Base-by-base conservation (phyloP, 345 rosid genomes). In the Lumnitzera littorea region DNA sequence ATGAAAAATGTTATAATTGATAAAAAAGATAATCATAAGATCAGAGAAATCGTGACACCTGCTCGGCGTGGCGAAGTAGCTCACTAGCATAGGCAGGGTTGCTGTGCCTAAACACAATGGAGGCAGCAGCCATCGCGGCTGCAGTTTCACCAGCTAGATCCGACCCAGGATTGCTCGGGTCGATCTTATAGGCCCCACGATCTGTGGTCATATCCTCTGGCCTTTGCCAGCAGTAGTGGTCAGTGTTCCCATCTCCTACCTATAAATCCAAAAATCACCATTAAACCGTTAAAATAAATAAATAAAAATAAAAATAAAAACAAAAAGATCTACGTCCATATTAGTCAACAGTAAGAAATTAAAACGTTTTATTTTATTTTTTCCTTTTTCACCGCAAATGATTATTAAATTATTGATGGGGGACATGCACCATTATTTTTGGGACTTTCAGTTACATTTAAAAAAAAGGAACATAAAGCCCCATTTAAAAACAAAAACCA, bases 201-300 rank as follows among this genome's bases (percentile, higher is more conserved):
- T 88, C 96, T 4, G 99, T 94, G 54, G 96, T 88, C 99, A 94
- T 94, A 50, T 94, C 99, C 81, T 94, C 99, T 12, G 99, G 99
- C 68, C 97, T 83, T 80, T 94, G 99, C 99, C 99, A 94, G 69
- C 99, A 94, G 80, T 84, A 84, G 64, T 94, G 97, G 77, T 94
- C 99, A 63, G 80, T 94, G 84, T 88, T 82, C 9, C 99, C 99
- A 66, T 94, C 99, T 62, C 97, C 99, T 16, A 90, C 98, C 98
- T 92, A 68, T 25, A 14, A 66, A 14, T 7, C 15, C 10, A 64
- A 48, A 6, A 17, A 17, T 36, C 43, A 36, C 43, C 43, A 29
- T 46, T 6, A 41, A 13, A 41, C 11, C 13, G 16, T 53, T 5
- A 10, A 3, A 15, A 16, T 12, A 66, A 50, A 62, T 10, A 15